Evolutionary conservation across 805 yeast species (phyloP), one percentile per base, ranked within the genome.

Genomic region (Scheffersomyces amazonensis): DNA sequence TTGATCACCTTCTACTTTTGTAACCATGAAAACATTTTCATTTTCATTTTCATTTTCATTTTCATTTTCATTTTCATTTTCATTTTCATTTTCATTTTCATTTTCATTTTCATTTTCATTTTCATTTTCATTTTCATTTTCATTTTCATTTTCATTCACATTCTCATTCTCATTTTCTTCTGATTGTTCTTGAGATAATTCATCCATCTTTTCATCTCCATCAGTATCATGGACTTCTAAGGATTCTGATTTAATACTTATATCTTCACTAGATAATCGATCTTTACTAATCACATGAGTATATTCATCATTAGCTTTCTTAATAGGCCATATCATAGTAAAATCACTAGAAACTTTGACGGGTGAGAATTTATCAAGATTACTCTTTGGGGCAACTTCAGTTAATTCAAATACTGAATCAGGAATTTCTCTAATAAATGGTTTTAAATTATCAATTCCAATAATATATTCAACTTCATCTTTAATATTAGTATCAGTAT

Each of bases 381-480:
- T 25, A 12, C 24, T 19, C 5, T 13, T 31, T 3, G 57, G 60
- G 1, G 53, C 44, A 15, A 64, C 64, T 36, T 55, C 55, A 1
- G 71, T 64, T 22, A 66, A 48, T 15, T 66, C 71, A 46, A 54
- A 41, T 21, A 47, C 24, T 1, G 45, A 22, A 4, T 59, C 44
- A 5, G 52, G 43, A 23, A 45, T 34, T 15, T 54, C 43, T 18
- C 39, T 41, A 29, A 39, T 33, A 34, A 43, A 44, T 45, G 34
- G 46, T 34, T 27, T 43, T 16, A 35, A 13, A 17, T 50, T 49
- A 22, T 62, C 69, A 11, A 66, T 46, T 2, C 64, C 71, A 24
- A 64, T 60, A 21, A 62, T 43, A 8, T 36, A 48, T 25, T 62
- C 65, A 15, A 66, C 56, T 31, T 64, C 73, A 24, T 54, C 64